Conservation (phyloP, 2,329 filamentous ascomycete genomes). For the Tolypocladium nubicola region DNA sequence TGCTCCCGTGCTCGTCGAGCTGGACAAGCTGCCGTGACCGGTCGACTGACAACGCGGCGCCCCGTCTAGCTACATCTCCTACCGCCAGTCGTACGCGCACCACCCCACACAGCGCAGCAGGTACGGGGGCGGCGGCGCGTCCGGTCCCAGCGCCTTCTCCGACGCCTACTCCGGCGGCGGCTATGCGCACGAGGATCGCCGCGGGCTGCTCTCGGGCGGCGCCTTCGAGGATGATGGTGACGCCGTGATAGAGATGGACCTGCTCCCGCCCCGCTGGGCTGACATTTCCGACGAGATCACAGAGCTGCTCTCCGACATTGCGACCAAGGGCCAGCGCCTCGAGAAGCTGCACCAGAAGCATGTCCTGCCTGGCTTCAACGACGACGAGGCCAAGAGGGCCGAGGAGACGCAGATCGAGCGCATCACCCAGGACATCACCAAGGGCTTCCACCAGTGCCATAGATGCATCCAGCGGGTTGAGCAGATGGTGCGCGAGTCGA, state of each 20-base stretch:
- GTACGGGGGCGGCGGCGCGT: constrained; percentile 37
- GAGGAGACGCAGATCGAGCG: constrained; percentile 88
- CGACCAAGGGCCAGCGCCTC: constrained; percentile 70
- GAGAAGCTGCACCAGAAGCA: constrained; percentile 96
- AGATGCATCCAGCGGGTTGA: constrained; percentile 81
- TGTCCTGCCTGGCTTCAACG: constrained; percentile 90
- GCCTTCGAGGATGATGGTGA: constrained; percentile 82
- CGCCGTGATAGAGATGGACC: constrained; percentile 95
- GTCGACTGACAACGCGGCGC: neutral
- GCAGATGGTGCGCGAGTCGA: constrained; percentile 72
- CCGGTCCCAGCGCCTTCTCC: constrained; percentile 46
- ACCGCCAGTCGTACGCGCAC: constrained; percentile 95
- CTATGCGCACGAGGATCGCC: constrained; percentile 41
- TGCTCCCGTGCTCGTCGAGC: neutral
- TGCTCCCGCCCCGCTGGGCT: constrained; percentile 89
- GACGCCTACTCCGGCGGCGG: constrained; percentile 44
- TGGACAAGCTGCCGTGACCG: neutral
- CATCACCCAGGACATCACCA: constrained; percentile 83
- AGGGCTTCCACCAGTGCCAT: constrained; percentile 82
- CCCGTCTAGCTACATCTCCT: constrained; percentile 77
- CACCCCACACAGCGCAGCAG: constrained; percentile 80
- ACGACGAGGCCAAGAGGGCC: constrained; percentile 76
- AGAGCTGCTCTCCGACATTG: constrained; percentile 69
- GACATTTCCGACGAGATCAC: constrained; percentile 91
- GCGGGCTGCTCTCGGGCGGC: constrained; percentile 73